Conservation (phyloP, 352 stramenopile species). For the Sclerospora graminicola region DNA sequence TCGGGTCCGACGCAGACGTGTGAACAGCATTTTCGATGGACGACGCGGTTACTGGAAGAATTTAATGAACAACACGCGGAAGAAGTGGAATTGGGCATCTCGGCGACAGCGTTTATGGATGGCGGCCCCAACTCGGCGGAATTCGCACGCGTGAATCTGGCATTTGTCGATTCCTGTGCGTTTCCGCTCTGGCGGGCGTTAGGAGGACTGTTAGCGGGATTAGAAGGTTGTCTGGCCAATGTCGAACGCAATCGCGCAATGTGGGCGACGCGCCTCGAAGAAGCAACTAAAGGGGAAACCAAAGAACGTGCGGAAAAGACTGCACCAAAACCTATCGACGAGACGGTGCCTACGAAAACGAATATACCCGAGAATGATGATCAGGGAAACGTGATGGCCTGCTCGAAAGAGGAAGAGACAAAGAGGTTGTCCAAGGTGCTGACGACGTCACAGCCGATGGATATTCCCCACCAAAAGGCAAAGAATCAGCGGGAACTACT, state of each 20-base stretch:
- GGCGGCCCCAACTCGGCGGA: slow-evolving; percentile 42
- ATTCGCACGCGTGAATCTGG: slow-evolving; percentile 64
- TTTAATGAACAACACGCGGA: slow-evolving; percentile 79
- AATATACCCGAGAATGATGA: too few species aligned
- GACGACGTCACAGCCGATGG: too few species aligned
- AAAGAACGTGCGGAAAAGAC: slow-evolving; percentile 7
- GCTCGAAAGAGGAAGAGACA: too few species aligned
- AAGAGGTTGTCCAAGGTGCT: too few species aligned
- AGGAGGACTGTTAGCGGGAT: slow-evolving; percentile 42
- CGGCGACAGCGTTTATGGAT: slow-evolving; percentile 73
- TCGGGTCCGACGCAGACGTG: slow-evolving; percentile 51
- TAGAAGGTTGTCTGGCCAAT: slow-evolving; percentile 51
- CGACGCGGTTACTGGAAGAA: slow-evolving; percentile 49
- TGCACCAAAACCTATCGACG: background rate
- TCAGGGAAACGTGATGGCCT: too few species aligned
- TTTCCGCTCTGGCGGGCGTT: slow-evolving; percentile 77
- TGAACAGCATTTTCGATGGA: slow-evolving; percentile 57
- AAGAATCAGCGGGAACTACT: too few species aligned
- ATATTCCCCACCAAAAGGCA: too few species aligned
- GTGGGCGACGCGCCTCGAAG: slow-evolving; percentile 34
- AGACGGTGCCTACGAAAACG: too few species aligned
- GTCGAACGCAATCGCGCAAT: slow-evolving; percentile 57
- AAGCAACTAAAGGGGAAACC: slow-evolving; percentile 11
- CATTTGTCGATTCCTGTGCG: slow-evolving; percentile 77
- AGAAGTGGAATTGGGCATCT: slow-evolving; percentile 52